Base-by-base conservation (phyloP, 2,329 filamentous ascomycete species). In the Curvularia verruculosa region DNA sequence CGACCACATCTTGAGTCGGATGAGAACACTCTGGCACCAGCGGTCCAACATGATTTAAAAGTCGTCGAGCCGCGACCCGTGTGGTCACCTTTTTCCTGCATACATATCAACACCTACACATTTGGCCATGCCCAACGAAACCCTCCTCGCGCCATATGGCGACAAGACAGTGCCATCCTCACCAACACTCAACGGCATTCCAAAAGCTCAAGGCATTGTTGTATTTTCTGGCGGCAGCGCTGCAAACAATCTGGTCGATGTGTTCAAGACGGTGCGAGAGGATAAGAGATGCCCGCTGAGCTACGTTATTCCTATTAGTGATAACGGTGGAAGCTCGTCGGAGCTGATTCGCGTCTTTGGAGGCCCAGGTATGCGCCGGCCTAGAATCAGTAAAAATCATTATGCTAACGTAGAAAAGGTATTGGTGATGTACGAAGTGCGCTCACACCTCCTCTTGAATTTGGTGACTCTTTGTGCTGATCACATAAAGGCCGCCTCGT, bases 271-370 rank as follows among this genome's bases (percentile, higher is more conserved):
- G 21, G 77, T 86, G 5, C 76, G 80, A 26, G 77, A 87, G 60
- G 87, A 83, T 66, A 90, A 89, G 60, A 78, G 83, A 39, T 89
- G 89, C 70, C 80, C 84, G 2, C 79, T 96, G 40, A 91, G 86
- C 77, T 96, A 96, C 75, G 87, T 97, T 57, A 96, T 98, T 50
- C 94, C 94, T 34, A 96, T 97, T 73, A 95, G 90, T 64, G 94
- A 98, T 78, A 98, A 98, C 77, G 94, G 94, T 47, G 94, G 94
- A 37, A 96, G 91, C 67, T 96, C 92, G 2, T 96, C 91, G 43
- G 94, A 98, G 79, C 81, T 97, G 69, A 96, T 97, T 64, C 85
- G 95, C 34, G 92, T 98, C 34, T 95, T 98, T 78, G 95, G 94
- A 13, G 95, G 95, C 1, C 94, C 94, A 63, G 94, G 94, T 89